A percentile compares a stretch with the other conserved stretches of the same genome.
Conservation (phyloP, 345 rosid genomes). For the Fremontodendron californicum region DNA sequence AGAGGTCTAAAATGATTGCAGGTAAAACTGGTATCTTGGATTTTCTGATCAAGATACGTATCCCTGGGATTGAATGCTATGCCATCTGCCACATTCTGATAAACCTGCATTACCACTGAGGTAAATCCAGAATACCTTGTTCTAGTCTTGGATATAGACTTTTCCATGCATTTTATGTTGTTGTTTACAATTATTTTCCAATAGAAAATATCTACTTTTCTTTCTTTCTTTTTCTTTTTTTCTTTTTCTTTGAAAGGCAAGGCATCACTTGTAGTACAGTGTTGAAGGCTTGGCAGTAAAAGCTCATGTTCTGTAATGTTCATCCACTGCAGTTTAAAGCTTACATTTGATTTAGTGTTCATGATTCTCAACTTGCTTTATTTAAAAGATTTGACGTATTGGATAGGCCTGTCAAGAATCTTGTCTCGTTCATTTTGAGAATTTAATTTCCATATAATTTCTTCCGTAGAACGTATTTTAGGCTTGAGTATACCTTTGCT, state of each 20-base stretch:
- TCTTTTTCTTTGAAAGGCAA: neutral
- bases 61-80: neutral
- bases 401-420: slow-evolving; percentile 4
- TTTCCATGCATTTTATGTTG: neutral
- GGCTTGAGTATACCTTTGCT: neutral
- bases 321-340: neutral
- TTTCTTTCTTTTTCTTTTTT: neutral
- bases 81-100: slow-evolving; percentile 10
- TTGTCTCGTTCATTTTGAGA: neutral
- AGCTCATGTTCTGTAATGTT: neutral
- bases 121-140: slow-evolving; percentile 6
- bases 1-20: neutral
- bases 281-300: neutral
- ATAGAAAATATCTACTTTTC: neutral
- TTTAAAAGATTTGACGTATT: neutral
- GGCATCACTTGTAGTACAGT: neutral
- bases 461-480: neutral
- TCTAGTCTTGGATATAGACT: neutral
- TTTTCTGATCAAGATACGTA: neutral
- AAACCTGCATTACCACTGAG: neutral
- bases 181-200: neutral
- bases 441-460: neutral
- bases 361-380: neutral
- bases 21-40: neutral
- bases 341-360: neutral